Evolutionary conservation across 2,329 filamentous ascomycete genomes (phyloP).

Genomic region (Huntiella decipiens): DNA sequence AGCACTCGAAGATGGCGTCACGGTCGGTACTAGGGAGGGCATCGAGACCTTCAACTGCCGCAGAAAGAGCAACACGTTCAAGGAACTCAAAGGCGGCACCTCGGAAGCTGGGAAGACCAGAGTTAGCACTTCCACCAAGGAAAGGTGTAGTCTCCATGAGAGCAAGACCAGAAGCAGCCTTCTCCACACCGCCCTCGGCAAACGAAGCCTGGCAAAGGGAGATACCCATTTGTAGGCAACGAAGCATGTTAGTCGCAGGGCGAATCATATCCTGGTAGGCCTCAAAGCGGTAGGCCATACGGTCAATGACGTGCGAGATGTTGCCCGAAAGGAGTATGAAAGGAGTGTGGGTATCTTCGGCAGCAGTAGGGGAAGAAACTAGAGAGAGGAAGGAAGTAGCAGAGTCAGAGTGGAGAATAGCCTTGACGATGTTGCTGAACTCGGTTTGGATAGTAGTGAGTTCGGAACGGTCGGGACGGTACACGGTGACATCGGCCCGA

Average conservation of each 20-base stretch:
- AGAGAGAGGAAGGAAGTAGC: constrained; percentile 14
- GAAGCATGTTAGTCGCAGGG: constrained; percentile 60
- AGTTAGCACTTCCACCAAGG: constrained; percentile 24
- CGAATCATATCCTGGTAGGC: constrained; percentile 72
- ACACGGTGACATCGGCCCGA: constrained; percentile 43
- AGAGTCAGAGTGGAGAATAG: constrained; percentile 30
- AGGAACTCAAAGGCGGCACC: constrained; percentile 30
- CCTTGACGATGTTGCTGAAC: constrained; percentile 56
- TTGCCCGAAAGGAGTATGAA: constrained; percentile 33
- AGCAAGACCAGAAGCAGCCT: neutral
- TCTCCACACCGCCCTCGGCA: constrained; percentile 7
- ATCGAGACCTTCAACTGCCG: constrained; percentile 26
- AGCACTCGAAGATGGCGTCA: constrained; percentile 37
- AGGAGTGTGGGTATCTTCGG: constrained; percentile 22
- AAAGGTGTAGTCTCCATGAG: constrained; percentile 35
- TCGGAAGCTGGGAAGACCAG: constrained; percentile 12
- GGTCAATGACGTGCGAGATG: constrained; percentile 48
- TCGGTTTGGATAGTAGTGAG: constrained; percentile 61
- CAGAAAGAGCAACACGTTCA: constrained; percentile 23
- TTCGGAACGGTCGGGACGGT: constrained; percentile 49
- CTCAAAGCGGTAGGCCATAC: constrained; percentile 51
- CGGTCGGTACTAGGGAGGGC: constrained; percentile 20
- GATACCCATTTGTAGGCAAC: constrained; percentile 59
- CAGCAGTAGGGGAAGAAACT: constrained; percentile 10
- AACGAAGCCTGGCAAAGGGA: constrained; percentile 33